A percentile compares a stretch with the other conserved stretches of the same genome.
Conservation (phyloP, 2,329 filamentous ascomycete genomes). For the Hypoxylon sp. region DNA sequence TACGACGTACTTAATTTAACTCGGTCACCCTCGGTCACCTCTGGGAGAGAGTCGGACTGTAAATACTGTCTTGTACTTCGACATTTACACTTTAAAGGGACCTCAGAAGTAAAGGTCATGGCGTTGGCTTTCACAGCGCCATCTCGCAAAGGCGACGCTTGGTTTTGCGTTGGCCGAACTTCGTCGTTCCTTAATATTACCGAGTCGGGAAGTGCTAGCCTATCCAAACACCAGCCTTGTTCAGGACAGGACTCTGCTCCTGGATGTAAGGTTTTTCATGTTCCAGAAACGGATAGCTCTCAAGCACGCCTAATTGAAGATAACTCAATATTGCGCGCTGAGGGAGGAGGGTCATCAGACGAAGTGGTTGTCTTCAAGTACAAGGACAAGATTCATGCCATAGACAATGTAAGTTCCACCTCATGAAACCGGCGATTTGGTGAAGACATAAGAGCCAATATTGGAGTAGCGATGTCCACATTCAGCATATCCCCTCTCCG, state of each 20-base stretch:
- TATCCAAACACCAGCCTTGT: constrained; percentile 56
- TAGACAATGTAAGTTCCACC: constrained; percentile 70
- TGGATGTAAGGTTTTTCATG: constrained; percentile 70
- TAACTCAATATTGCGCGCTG: constrained; percentile 48
- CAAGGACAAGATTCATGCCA: constrained; percentile 71
- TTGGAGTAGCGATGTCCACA: constrained; percentile 71
- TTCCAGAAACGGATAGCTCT: constrained; percentile 56
- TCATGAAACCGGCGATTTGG: not conserved
- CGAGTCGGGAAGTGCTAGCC: constrained; percentile 53
- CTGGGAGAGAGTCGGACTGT: not conserved
- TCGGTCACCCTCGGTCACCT: not conserved
- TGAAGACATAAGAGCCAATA: constrained; percentile 28
- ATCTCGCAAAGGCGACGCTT: constrained; percentile 51
- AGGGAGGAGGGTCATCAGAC: constrained; percentile 57
- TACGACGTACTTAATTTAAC: not conserved
- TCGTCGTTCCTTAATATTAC: constrained; percentile 67
- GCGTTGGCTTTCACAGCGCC: constrained; percentile 33
- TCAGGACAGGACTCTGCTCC: constrained; percentile 54
- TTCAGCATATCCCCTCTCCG: constrained; percentile 72
- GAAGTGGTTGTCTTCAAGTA: constrained; percentile 76
- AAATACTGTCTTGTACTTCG: not conserved
- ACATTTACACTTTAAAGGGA: constrained; percentile 9
- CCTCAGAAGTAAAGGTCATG: constrained; percentile 25
- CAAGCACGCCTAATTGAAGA: constrained; percentile 53
- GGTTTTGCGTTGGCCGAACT: constrained; percentile 66